Evolutionary conservation across 2,329 filamentous ascomycete species (phyloP).

Genomic region (Leptographium lundbergii): DNA sequence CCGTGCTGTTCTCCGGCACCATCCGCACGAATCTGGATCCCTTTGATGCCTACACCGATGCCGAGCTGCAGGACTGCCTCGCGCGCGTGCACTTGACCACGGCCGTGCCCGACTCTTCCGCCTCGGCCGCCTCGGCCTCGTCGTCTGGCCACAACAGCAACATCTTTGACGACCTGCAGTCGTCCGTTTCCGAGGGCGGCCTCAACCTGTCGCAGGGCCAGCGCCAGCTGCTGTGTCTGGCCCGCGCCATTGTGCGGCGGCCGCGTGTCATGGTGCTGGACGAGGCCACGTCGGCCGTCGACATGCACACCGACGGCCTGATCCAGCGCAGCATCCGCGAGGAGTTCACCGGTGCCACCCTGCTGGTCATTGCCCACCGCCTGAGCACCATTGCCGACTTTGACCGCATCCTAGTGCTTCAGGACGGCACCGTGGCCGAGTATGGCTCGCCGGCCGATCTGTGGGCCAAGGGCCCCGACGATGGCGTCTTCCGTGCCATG

Average conservation of each 20-base stretch:
- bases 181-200: conserved; percentile 57
- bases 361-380: conserved; percentile 65
- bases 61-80: conserved; percentile 56
- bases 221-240: conserved; percentile 62
- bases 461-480: conserved; percentile 35
- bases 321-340: conserved; percentile 63
- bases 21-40: conserved; percentile 67
- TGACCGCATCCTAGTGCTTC: conserved; percentile 59
- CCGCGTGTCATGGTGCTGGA: conserved; percentile 72
- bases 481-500: conserved; percentile 49
- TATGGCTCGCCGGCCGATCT: conserved; percentile 52
- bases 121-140: conserved; percentile 22
- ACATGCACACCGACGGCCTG: conserved; percentile 61
- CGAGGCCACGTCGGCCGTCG: conserved; percentile 67
- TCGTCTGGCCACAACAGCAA: conserved; percentile 42
- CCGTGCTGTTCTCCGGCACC: conserved; percentile 70
- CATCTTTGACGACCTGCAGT: conserved; percentile 49
- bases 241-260: conserved; percentile 56
- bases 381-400: conserved; percentile 68
- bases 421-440: conserved; percentile 54
- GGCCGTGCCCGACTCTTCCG: conserved; percentile 9
- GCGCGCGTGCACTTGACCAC: conserved; percentile 52
- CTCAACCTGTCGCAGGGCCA: conserved; percentile 67
- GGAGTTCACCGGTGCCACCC: conserved; percentile 55
- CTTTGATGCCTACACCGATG: conserved; percentile 57